These are phyloP conservation scores for Physocladia obscura DNA, from an alignment of 192 early-diverging fungal genomes.

Conservation along the genomic window DNA sequence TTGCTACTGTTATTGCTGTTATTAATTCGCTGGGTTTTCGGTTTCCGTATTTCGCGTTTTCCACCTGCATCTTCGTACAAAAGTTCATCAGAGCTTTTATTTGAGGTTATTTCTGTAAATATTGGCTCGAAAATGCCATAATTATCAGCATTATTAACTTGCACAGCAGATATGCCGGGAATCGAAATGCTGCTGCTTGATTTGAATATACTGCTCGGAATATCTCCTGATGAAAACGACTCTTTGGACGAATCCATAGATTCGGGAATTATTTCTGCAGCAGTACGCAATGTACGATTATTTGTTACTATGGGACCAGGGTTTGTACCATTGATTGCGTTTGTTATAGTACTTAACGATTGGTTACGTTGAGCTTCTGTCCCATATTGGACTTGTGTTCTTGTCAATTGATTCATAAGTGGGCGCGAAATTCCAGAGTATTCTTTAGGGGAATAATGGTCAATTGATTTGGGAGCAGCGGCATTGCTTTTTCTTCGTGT, in stretches of 20 bases:
- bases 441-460: background rate
- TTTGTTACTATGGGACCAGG: too few species aligned
- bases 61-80: conserved; percentile 18
- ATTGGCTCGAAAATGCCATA: background rate
- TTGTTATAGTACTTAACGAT: background rate
- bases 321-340: background rate
- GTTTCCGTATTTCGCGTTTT: background rate
- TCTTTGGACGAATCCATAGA: background rate
- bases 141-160: background rate
- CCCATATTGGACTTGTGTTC: background rate
- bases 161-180: background rate
- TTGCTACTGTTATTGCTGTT: background rate
- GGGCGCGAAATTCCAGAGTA: background rate
- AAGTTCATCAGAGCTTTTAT: background rate
- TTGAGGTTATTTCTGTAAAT: background rate
- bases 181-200: background rate
- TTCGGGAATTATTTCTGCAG: too few species aligned
- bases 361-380: background rate
- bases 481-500: conserved; percentile 3
- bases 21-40: background rate
- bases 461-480: background rate
- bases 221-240: background rate
- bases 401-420: too few species aligned
- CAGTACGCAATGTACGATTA: too few species aligned
- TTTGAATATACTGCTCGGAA: background rate